Base-by-base conservation (phyloP, 176 grass and related monocot genomes). In the Pharus latifolius region DNA sequence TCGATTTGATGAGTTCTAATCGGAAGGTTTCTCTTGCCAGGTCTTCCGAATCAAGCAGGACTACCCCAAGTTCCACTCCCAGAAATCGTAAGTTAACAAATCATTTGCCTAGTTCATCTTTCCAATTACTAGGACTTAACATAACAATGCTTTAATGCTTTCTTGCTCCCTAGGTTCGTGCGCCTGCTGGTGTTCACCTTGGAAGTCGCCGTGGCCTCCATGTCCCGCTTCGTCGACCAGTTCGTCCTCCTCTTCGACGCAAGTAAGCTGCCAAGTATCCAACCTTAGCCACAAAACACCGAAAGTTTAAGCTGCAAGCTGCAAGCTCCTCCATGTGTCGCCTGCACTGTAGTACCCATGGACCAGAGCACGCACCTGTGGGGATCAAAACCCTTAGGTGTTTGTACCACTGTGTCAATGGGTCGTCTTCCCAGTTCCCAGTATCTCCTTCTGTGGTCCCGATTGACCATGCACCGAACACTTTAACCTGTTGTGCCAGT, bases 241-340 rank as follows among this genome's bases (percentile, higher is more conserved):
- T 88, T 99, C 73, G 90, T 94, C 24, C 49, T 99, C 49, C 82
- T 99, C 60, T 95, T 99, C 59, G 96, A 99, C 34, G 96, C 96
- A 52, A 95, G 96, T 99, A 94, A 80, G 90, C 70, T 7, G 16
- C 11, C 30, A 58, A 4, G 20, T 24, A 37, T 11, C 16, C 12
- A 3, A n/a, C 13, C 20, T 1, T n/a, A n/a, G n/a, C n/a, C n/a
- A n/a, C n/a, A n/a, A n/a, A n/a, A n/a, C n/a, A n/a, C n/a, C n/a
- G n/a, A n/a, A n/a, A n/a, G n/a, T n/a, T n/a, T n/a, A n/a, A n/a
- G n/a, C n/a, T n/a, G n/a, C n/a, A n/a, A n/a, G n/a, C n/a, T n/a
- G n/a, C n/a, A n/a, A n/a, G n/a, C n/a, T n/a, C n/a, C n/a, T n/a
- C n/a, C n/a, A n/a, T n/a, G n/a, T n/a, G n/a, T n/a, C n/a, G n/a